A percentile compares a stretch with the other conserved stretches of the same genome.
Evolutionary conservation across 805 yeast genomes (phyloP).

Genomic region (Candida nemodendra): DNA sequence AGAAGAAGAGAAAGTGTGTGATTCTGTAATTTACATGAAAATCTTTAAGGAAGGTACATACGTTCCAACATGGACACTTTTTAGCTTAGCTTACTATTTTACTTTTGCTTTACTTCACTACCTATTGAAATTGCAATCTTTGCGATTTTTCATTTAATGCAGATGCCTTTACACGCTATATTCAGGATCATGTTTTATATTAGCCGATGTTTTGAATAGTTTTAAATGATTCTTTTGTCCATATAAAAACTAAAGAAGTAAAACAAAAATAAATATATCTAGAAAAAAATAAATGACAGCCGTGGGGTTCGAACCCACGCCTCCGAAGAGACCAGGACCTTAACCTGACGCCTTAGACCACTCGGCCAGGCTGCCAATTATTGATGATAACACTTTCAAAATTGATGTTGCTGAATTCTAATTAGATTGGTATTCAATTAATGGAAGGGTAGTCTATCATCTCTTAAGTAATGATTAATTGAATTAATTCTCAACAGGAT

Average conservation of each 20-base stretch:
- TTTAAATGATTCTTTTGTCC: too few species aligned
- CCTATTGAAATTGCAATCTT: background rate
- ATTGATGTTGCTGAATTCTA: too few species aligned
- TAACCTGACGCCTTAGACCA: slow-evolving; percentile 43
- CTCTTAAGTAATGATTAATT: too few species aligned
- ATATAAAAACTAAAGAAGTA: too few species aligned
- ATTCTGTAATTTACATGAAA: slow-evolving; percentile 10
- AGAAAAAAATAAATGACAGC: slow-evolving; percentile 52
- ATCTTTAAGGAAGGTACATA: background rate
- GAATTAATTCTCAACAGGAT: too few species aligned
- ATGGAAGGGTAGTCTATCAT: too few species aligned
- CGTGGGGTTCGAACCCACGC: slow-evolving; percentile 88
- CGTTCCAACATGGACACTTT: too few species aligned
- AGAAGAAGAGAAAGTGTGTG: slow-evolving; percentile 22
- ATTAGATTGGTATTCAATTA: too few species aligned
- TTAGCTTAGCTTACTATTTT: too few species aligned
- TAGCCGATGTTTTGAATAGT: too few species aligned
- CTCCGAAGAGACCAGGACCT: slow-evolving; percentile 80
- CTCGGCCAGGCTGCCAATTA: slow-evolving; percentile 43
- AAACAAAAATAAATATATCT: slow-evolving; percentile 5
- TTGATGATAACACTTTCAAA: slow-evolving; percentile 1
- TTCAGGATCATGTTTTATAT: too few species aligned
- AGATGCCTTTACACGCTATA: slow-evolving; percentile 2
- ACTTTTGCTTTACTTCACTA: background rate
- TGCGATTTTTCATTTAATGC: too few species aligned